phyloP scores from a whole-genome alignment of 768 basidiomycete species.

The Tylopilus cervinicoccineus region DNA sequence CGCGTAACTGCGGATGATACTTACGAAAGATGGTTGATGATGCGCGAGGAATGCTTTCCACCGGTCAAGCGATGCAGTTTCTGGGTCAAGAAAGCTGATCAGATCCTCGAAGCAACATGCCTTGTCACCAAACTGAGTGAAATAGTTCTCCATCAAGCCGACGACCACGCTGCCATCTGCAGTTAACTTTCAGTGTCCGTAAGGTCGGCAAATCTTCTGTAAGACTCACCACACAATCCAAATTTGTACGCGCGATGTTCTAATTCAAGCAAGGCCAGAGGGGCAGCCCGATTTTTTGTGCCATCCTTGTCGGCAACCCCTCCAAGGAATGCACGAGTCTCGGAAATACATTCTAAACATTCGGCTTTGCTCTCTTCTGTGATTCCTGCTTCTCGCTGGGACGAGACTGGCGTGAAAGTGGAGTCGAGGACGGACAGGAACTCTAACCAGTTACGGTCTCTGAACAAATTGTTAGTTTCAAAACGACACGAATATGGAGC shows the following conservation, averaged over 20 bases:
- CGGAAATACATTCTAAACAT: constrained; percentile 36
- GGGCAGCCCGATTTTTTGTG: constrained; percentile 66
- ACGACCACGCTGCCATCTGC: constrained; percentile 45
- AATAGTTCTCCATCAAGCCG: constrained; percentile 60
- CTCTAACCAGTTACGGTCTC: constrained; percentile 86
- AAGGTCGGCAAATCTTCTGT: background rate
- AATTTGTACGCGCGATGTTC: constrained; percentile 54
- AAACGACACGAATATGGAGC: constrained; percentile 1
- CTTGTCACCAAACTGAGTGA: constrained; percentile 72
- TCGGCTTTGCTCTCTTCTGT: constrained; percentile 37
- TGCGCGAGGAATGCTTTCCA: constrained; percentile 55
- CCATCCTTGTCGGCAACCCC: constrained; percentile 64
- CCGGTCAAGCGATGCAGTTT: constrained; percentile 41
- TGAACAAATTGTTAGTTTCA: constrained; percentile 27
- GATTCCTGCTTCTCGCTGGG: constrained; percentile 20
- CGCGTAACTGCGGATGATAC: constrained; percentile 20
- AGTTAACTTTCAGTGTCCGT: constrained; percentile 1
- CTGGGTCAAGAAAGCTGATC: constrained; percentile 55
- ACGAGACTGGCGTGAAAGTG: constrained; percentile 44
- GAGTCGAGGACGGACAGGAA: constrained; percentile 73
- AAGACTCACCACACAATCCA: constrained; percentile 40
- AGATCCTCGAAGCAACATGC: constrained; percentile 87
- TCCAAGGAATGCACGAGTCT: constrained; percentile 49
- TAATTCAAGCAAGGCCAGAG: constrained; percentile 72
- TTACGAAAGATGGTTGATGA: constrained; percentile 47